A percentile compares a stretch with the other conserved stretches of the same genome.
Evolutionary conservation across 306 rosid genomes (phyloP).

Genomic region (Geum urbanum): DNA sequence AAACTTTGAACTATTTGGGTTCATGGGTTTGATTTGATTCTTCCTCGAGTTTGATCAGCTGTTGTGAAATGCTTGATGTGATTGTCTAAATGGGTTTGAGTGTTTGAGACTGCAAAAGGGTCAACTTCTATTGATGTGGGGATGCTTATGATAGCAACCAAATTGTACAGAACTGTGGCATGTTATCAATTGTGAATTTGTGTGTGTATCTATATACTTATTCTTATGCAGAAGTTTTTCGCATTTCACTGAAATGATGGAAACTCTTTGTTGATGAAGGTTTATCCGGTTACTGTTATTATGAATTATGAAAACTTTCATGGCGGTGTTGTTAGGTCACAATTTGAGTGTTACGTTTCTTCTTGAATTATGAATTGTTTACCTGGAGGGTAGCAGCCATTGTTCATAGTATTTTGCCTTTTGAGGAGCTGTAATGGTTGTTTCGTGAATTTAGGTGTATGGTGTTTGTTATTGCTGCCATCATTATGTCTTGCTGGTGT

Average conservation of each 20-base stretch:
- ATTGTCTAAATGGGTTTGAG: background rate
- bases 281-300: background rate
- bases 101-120: background rate
- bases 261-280: background rate
- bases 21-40: background rate
- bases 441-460: slow-evolving; percentile 12
- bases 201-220: background rate
- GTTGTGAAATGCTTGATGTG: background rate
- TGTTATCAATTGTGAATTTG: slow-evolving; percentile 4
- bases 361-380: background rate
- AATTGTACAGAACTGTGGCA: background rate
- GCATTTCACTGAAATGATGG: slow-evolving; percentile 6
- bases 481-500: slow-evolving; percentile 7
- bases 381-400: background rate
- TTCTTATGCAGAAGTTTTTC: background rate
- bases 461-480: slow-evolving; percentile 11
- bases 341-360: background rate
- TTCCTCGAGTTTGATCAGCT: background rate
- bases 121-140: background rate
- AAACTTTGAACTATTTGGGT: background rate
- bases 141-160: background rate
- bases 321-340: background rate
- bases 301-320: background rate
- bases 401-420: background rate
- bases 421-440: background rate